Evolutionary conservation across 2,329 filamentous ascomycete genomes (phyloP).

Genomic region (Penicillium freii): DNA sequence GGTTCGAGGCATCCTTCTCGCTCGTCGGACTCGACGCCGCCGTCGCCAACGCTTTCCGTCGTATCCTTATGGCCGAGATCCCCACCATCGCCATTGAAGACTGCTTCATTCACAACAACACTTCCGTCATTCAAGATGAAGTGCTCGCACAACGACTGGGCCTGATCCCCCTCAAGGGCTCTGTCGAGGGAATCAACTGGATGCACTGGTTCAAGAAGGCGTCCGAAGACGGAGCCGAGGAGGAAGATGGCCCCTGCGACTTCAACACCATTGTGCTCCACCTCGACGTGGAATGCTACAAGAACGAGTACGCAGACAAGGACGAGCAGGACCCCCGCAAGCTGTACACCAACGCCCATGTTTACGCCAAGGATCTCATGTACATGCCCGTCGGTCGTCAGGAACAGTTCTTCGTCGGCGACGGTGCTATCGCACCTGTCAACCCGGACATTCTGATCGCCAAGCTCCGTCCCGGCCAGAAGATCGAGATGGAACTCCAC

Average conservation of each 20-base stretch:
- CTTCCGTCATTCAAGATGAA: conserved; percentile 96
- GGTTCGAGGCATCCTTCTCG: conserved; percentile 79
- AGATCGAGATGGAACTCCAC: conserved; percentile 82
- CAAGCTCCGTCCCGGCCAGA: conserved; percentile 88
- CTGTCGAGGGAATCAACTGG: conserved; percentile 72
- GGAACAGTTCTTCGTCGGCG: conserved; percentile 63
- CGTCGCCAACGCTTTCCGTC: conserved; percentile 94
- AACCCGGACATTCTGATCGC: conserved; percentile 93
- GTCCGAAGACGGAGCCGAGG: conserved; percentile 56
- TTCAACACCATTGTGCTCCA: conserved; percentile 82
- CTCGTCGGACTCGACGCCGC: conserved; percentile 88
- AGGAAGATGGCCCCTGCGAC: conserved; percentile 57
- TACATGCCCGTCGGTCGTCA: conserved; percentile 77
- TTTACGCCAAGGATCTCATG: conserved; percentile 74
- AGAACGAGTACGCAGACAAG: conserved; percentile 68
- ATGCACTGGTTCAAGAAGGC: conserved; percentile 80
- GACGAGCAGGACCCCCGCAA: conserved; percentile 78
- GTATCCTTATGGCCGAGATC: conserved; percentile 91
- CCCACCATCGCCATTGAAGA: conserved; percentile 91
- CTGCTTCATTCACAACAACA: conserved; percentile 94
- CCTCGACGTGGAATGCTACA: conserved; percentile 75
- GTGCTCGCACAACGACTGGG: conserved; percentile 88
- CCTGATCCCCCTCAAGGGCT: conserved; percentile 82
- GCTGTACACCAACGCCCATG: conserved; percentile 80
- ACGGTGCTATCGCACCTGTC: conserved; percentile 67